Base-by-base conservation (phyloP, 2,329 filamentous ascomycete species). In the Cladosporium velox region DNA sequence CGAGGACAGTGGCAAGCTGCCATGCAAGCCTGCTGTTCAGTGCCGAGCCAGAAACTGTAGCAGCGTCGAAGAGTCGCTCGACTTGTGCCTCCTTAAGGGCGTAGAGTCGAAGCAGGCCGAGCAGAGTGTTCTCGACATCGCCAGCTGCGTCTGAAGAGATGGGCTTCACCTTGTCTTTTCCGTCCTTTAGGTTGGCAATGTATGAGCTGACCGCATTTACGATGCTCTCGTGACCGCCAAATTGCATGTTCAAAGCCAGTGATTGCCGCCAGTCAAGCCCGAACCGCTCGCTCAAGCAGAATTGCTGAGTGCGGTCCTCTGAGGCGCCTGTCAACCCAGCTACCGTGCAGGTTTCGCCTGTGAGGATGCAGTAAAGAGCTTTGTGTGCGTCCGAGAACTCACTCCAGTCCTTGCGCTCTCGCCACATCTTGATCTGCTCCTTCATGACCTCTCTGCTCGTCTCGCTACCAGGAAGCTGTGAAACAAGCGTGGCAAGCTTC, bases 191-290 rank as follows among this genome's bases (percentile, higher is more conserved):
- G 72, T 97, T 93, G 64, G 88, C 82, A 67, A 88, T 83, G 77
- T 93, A 99, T 32, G 86, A 85, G 52, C 83, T 79, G 4, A 99
- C 89, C 2, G 93, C 93, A 55, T 84, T 82, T 59, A 89, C 87
- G 52, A 97, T 84, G 47, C 88, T 84, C 38, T 86, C 82, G 2
- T 86, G 84, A 49, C 88, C 91, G 54, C 89, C 89, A 77, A 97
- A 99, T 91, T 93, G 98, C 1, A 99, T 83, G 52, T 93, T 88
- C 59, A 99, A 84, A 12, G 92, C 94, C 77, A 99, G 97, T 0
- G 93, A 90, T 75, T 96, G 93, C 77, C 92, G 89, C 95, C 95
- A 99, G 76, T 96, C 91, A 41, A 99, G 83, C 4, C 88, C 88
- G 76, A 97, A 99, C 57, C 89, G 89, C 72, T 91, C 86, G 0